Evolutionary conservation across 257 asterid species (phyloP).

Genomic region (Jacaranda mimosifolia): DNA sequence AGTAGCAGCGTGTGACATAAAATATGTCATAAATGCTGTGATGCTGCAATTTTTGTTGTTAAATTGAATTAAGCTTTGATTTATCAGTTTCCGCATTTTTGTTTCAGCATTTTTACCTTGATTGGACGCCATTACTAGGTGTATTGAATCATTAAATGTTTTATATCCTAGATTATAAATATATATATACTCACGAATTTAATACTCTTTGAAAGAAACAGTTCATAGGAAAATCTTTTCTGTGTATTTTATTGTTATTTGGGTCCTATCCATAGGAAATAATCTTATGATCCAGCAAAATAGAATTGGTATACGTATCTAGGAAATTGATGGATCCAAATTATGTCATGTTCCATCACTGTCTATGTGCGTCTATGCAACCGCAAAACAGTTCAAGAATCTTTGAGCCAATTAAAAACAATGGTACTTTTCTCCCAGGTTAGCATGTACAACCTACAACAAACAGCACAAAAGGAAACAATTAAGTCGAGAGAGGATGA

Average conservation of each 20-base stretch:
- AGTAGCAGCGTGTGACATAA: background rate
- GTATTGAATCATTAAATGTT: background rate
- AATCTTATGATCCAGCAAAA: background rate
- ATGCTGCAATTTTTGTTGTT: background rate
- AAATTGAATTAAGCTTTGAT: background rate
- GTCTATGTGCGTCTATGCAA: background rate
- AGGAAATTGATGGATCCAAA: background rate
- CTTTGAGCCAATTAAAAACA: constrained; percentile 2
- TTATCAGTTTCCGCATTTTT: background rate
- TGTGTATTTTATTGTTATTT: background rate
- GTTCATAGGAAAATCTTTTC: background rate
- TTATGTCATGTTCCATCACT: background rate
- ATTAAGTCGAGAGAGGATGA: background rate
- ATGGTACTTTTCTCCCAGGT: background rate
- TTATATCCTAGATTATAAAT: background rate
- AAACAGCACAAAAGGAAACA: background rate
- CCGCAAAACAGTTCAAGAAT: background rate
- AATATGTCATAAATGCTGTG: background rate
- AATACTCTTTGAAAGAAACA: background rate
- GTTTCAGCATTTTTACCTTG: background rate
- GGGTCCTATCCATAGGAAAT: background rate
- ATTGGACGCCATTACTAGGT: background rate
- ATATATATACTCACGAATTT: background rate
- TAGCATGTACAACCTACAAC: constrained; percentile 1
- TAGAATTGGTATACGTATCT: background rate